Conservation (phyloP, 2,329 filamentous ascomycete species). For the Scytalidium lignicola region DNA sequence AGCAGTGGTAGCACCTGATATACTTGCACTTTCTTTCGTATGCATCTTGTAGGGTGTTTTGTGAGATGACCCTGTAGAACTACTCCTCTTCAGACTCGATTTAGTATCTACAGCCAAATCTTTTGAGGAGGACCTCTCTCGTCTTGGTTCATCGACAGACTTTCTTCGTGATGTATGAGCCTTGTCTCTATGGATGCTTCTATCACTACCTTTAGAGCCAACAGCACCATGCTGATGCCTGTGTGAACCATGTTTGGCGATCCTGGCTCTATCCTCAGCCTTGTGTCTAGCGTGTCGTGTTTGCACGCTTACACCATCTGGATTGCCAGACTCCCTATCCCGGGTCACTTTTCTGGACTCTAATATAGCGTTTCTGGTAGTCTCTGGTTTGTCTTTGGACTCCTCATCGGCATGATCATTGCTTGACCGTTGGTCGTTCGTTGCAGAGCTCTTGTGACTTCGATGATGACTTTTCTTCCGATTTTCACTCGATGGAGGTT, state of each 20-base stretch:
- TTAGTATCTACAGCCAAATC: constrained; percentile 9
- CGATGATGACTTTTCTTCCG: constrained; percentile 17
- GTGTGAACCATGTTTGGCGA: constrained; percentile 5
- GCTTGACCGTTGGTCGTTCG: constrained; percentile 8
- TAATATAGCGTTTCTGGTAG: constrained; percentile 8
- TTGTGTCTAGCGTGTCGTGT: constrained; percentile 13
- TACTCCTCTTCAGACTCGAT: constrained; percentile 16
- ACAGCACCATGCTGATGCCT: constrained; percentile 1
- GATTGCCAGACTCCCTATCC: constrained; percentile 18
- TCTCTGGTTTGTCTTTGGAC: constrained; percentile 9
- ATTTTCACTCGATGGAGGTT: constrained; percentile 15
- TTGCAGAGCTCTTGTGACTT: constrained; percentile 12
- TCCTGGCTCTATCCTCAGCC: constrained; percentile 1
- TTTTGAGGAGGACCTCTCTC: constrained; percentile 19
- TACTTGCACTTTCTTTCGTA: constrained; percentile 10
- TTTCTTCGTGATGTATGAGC: constrained; percentile 15
- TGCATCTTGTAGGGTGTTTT: constrained; percentile 10
- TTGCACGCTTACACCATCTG: constrained; percentile 19
- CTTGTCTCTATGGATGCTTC: constrained; percentile 13
- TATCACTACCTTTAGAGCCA: constrained; percentile 5
- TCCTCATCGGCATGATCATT: constrained; percentile 16
- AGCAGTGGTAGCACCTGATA: constrained; percentile 6
- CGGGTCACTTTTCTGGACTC: constrained; percentile 16
- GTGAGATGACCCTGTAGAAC: constrained; percentile 20
- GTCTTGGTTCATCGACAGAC: constrained; percentile 11